Evolutionary conservation across 1,139 yeast species (phyloP), one percentile per base, ranked within the genome.

Genomic region (Eremothecium coryli): DNA sequence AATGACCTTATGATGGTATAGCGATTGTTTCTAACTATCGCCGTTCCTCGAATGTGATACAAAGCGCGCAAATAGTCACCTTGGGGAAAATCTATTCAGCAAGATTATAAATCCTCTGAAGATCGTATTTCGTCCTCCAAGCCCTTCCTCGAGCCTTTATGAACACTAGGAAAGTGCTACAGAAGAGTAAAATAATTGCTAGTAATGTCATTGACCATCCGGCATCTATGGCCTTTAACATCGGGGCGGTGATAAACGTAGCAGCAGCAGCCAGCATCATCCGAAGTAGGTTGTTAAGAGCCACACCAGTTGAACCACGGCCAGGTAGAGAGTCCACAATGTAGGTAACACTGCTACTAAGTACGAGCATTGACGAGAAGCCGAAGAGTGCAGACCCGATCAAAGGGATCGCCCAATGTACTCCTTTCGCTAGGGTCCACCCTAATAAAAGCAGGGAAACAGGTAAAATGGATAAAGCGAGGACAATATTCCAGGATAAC

Each of bases 231-330:
- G 76, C 76, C 20, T 53, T 50, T 32, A 75, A 56, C 45, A 76
- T 61, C 0, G 94, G 93, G 31, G 78, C 86, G 1, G 80, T 74
- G 10, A 77, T 66, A 54, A 85, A 85, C 0, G 88, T 76, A 5
- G 84, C 88, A 3, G 69, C 64, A 0, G 93, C 84, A 0, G 93
- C 94, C 42, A 82, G 62, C 1, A 75, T 62, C 65, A 76, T 82
- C 48, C 95, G 66, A 25, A 79, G 64, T 40, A 85, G 66, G 50
- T 84, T 85, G 50, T 82, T 84, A 38, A 85, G 57, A 0, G 95
- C 94, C 28, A 84, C 84, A 1, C 93, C 95, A 0, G 93, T 81
- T 4, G 94, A 88, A 25, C 95, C 94, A 48, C 79, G 70, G 0
- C 94, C 94, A 0, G 95, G 95, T 33, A 85, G 65, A 0, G 86